Evolutionary conservation across 257 asterid genomes (phyloP), one percentile per base, ranked within the genome.

Genomic region (Solanum chaucha): DNA sequence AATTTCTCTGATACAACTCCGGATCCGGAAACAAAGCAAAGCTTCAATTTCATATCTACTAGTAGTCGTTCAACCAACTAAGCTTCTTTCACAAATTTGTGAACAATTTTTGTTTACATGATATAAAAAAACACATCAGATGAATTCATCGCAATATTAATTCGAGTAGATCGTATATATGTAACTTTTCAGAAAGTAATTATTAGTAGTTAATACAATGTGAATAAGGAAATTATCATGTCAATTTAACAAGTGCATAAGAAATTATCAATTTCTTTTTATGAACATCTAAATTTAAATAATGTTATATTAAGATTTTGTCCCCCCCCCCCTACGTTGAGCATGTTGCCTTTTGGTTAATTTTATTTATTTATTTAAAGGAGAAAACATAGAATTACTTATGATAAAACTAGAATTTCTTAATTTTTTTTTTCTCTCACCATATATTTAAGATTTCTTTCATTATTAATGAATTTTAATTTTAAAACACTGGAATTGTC

Each of bases 111-210:
- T 40, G n/a, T 12, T n/a, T 40, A 77, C 61, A 46, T 77, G 48
- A 30, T 17, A 71, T 81, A 46, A 73, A 74, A 35, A 35, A 35
- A 10, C 55, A 38, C 58, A 90, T 88, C 93, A 83, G 93, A 96
- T 96, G 99, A 95, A 94, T 92, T 48, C 20, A 51, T 51, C 59
- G 22, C 22, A 51, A 14, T 15, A 15, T 51, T 15, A 48, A 48
- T 48, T 55, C 13, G 58, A 48, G 15, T 48, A 5, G 59, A 51
- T 51, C 0, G 22, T 15, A 51, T 51, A 15, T 51, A 15, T 51
- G 22, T 51, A 51, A 51, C 84, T 48, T 51, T 51, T 51, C 59
- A 51, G 22, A 51, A 51, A 51, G 22, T 51, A 51, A 51, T 2
- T 51, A 48, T 48, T 2, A 0, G 19, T 13, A 46, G 55, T 13